Conservation (phyloP, 2,329 filamentous ascomycete species). For the Cordyceps cicadae region DNA sequence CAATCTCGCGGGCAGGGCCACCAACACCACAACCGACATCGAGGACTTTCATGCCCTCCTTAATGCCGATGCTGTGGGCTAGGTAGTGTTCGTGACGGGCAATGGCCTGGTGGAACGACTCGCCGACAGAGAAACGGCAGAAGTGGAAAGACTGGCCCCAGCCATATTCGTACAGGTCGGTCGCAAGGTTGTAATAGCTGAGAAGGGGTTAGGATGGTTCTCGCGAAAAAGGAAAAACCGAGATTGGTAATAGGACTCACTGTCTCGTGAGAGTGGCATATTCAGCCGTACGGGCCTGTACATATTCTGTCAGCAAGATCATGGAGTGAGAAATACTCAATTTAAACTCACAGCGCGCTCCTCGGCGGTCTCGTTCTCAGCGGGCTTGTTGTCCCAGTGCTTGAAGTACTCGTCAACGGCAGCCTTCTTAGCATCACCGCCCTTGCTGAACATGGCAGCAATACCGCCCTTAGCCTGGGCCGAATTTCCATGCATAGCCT, state of each 20-base stretch:
- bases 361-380: slow-evolving; percentile 71
- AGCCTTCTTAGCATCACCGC: slow-evolving; percentile 63
- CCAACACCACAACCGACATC: slow-evolving; percentile 97
- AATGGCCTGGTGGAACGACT: slow-evolving; percentile 85
- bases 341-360: slow-evolving; percentile 58
- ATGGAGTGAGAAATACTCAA: slow-evolving; percentile 1
- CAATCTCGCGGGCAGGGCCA: slow-evolving; percentile 89
- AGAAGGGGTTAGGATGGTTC: slow-evolving; percentile 12
- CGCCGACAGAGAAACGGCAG: slow-evolving; percentile 81
- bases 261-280: slow-evolving; percentile 92
- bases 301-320: slow-evolving; percentile 34
- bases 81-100: slow-evolving; percentile 97
- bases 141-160: slow-evolving; percentile 98
- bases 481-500: slow-evolving; percentile 71
- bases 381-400: slow-evolving; percentile 85
- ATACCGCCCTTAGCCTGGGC: slow-evolving; percentile 64
- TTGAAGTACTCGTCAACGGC: slow-evolving; percentile 92
- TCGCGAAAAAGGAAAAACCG: not conserved
- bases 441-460: slow-evolving; percentile 78
- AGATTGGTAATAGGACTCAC: slow-evolving; percentile 41
- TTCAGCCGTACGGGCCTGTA: slow-evolving; percentile 59
- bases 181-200: slow-evolving; percentile 95
- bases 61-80: slow-evolving; percentile 77
- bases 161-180: slow-evolving; percentile 91
- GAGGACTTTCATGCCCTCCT: slow-evolving; percentile 79